Conservation (phyloP, 331 rosid genomes). For the Phaseolus coccineus region DNA sequence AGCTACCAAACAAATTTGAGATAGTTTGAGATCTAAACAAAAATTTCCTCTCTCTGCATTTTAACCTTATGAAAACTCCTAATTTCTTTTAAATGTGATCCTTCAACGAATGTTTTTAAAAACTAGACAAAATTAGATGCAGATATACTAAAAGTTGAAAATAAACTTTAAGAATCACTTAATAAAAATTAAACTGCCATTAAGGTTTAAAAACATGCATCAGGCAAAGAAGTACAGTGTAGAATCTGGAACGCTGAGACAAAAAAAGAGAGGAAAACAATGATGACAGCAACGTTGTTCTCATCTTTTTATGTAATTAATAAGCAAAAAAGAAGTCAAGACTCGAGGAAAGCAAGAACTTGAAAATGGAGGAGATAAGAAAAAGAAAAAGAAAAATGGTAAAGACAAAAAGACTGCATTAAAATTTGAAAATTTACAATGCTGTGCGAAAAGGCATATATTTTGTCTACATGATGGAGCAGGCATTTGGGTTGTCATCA, state of each 20-base stretch:
- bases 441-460: not conserved
- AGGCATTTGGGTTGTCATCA: constrained; percentile 98
- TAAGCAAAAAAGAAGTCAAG: constrained; percentile 3
- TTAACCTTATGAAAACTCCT: too few species aligned
- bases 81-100: too few species aligned
- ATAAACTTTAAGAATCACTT: too few species aligned
- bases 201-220: too few species aligned
- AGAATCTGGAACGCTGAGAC: constrained; percentile 21
- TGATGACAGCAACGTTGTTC: constrained; percentile 40
- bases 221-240: constrained; percentile 30
- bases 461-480: constrained; percentile 75
- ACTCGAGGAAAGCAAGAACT: constrained; percentile 32
- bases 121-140: too few species aligned
- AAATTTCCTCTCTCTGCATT: too few species aligned
- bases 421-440: constrained; percentile 57
- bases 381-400: not conserved
- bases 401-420: constrained; percentile 41
- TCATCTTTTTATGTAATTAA: constrained; percentile 40
- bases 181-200: too few species aligned
- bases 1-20: too few species aligned
- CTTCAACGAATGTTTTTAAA: too few species aligned
- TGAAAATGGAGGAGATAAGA: not conserved
- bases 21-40: too few species aligned
- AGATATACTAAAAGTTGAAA: too few species aligned
- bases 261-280: constrained; percentile 31